Base-by-base conservation (phyloP, 208 protist genomes). In the Plasmodiophora brassicae region DNA sequence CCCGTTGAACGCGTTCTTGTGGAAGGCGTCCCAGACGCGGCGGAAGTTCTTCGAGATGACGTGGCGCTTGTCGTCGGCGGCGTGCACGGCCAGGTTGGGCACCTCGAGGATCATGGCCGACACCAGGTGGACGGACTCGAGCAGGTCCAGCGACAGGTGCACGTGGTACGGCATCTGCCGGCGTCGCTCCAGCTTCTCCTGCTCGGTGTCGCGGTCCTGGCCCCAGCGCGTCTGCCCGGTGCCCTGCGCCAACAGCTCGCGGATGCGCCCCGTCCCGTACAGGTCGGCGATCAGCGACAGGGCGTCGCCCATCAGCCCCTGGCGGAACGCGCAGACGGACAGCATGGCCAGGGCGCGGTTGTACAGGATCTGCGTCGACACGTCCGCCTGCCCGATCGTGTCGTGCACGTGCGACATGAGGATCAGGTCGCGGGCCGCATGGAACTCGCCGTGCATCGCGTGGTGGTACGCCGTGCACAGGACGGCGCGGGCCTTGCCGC, bases 141-240 rank as follows among this genome's bases (percentile, higher is more conserved):
- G 84, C 22, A 97, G 90, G 43, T 97, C 95, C 38, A 95, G 57
- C 88, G 93, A 94, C 46, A 97, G 95, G 92, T 96, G 95, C 94
- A 96, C 94, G 90, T 97, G 96, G 90, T 93, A 95, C 28, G 95
- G 96, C 46, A 96, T 83, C 46, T 94, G 90, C 43, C 96, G 87
- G 25, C 85, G 85, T 36, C 88, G 87, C 91, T 96, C 95, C 36
- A 91, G 71, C 32, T 93, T 92, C 90, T 96, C 94, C 72, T 94
- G 85, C 84, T 95, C 92, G n/a, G 90, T 84, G 71, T 90, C 93
- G 57, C 91, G 91, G 32, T 96, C 94, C 1, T 90, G 46, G 87
- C 89, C 38, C 43, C 72, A 90, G 54, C 89, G 89, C 39, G n/a
- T 5, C n/a, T 78, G 65, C 5, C 14, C 41, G n/a, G 41, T 32